Conservation (phyloP, 768 basidiomycete genomes). For the Hypholoma fasciculare region DNA sequence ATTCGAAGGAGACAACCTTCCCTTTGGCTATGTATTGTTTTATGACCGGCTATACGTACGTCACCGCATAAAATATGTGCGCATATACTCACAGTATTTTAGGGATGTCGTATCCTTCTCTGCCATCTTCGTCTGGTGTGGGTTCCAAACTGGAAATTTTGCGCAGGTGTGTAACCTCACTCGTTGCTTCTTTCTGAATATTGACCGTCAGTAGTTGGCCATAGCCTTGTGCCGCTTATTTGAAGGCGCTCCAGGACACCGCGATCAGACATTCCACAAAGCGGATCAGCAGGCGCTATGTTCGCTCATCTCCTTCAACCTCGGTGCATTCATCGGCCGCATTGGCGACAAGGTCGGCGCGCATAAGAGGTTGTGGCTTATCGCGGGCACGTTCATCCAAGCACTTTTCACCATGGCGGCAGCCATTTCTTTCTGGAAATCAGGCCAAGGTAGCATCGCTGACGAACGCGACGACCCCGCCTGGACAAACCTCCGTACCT, state of each 20-base stretch:
- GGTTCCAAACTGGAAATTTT: conserved; percentile 82
- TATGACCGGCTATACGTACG: conserved; percentile 77
- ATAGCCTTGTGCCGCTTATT: conserved; percentile 85
- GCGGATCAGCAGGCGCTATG: conserved; percentile 84
- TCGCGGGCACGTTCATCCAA: conserved; percentile 70
- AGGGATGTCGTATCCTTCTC: conserved; percentile 77
- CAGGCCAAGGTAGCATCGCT: conserved; percentile 55
- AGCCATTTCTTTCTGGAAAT: conserved; percentile 72
- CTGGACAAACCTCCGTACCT: conserved; percentile 69
- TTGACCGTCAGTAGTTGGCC: conserved; percentile 60
- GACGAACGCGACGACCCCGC: conserved; percentile 58
- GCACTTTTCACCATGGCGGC: conserved; percentile 74
- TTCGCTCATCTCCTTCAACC: conserved; percentile 75
- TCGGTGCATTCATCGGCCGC: conserved; percentile 77
- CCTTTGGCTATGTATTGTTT: conserved; percentile 70
- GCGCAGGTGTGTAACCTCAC: conserved; percentile 47
- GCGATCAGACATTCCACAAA: conserved; percentile 66
- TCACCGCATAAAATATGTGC: conserved; percentile 5
- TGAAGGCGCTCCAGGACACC: conserved; percentile 42
- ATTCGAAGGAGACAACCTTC: conserved; percentile 47
- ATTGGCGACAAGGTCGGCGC: conserved; percentile 82
- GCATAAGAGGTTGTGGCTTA: conserved; percentile 75
- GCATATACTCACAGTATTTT: neutral
- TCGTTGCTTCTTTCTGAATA: neutral
- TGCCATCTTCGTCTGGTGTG: conserved; percentile 82